Base-by-base conservation (phyloP, 2,329 filamentous ascomycete genomes). In the Ophiocordyceps australis region DNA sequence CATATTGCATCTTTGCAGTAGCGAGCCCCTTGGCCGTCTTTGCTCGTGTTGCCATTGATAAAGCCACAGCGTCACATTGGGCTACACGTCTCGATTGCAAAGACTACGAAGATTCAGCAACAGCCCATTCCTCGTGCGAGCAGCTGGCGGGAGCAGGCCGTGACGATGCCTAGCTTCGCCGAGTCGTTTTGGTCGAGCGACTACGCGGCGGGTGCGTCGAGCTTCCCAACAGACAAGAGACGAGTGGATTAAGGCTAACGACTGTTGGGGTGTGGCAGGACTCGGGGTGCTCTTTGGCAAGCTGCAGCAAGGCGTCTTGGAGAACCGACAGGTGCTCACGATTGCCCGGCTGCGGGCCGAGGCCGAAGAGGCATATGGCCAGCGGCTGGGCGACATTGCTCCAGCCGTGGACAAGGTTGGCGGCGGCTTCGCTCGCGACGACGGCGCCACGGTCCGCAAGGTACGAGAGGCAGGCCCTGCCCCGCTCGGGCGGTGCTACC, bases 131-230 rank as follows among this genome's bases (percentile, higher is more conserved):
- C n/a, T n/a, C n/a, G n/a, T n/a, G n/a, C n/a, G 17, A 7, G 7
- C 17, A 19, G 24, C 29, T 23, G 28, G 27, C 27, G 20, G 21
- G 29, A 29, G 30, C 33, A 35, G 7, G 10, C 7, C 17, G 30
- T 35, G 37, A 71, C 52, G 48, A 86, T 86, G 79, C 77, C 79
- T 39, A 71, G 80, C 42, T 95, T 98, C 55, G 74, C 83, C 39
- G 82, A 86, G 57, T 93, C 85, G 26, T 95, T 98, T 59, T 98
- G 89, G 89, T 93, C 89, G 34, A 71, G 72, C 48, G 89, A 98
- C 65, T 95, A 95, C 64, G 86, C 86, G 49, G 83, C 80, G 62
- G 85, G 78, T 79, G 57, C 49, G 65, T 45, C 15, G 9, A 8
- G 20, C 5, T 13, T 13, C 12, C 20, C n/a, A 5, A 14, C 13